phyloP scores from a whole-genome alignment of 2,329 filamentous ascomycete species.

The Aspergillus floridensis region DNA sequence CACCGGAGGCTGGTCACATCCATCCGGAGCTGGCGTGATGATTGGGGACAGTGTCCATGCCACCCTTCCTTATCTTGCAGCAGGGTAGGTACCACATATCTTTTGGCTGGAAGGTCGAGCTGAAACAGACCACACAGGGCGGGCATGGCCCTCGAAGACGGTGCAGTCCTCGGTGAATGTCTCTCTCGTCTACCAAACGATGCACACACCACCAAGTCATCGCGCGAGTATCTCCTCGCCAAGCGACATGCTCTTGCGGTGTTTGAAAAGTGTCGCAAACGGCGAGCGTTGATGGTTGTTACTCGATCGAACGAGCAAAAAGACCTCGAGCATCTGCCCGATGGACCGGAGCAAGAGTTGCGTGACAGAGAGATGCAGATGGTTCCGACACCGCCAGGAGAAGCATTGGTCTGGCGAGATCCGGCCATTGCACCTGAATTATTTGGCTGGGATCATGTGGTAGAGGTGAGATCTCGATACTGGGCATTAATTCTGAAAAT shows the following conservation, averaged over 20 bases:
- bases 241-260: slow-evolving; percentile 15
- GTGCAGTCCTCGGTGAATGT: slow-evolving; percentile 49
- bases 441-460: not conserved
- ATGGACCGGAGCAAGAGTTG: slow-evolving; percentile 18
- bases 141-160: slow-evolving; percentile 67
- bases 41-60: slow-evolving; percentile 67
- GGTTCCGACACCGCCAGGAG: not conserved
- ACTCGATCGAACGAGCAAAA: slow-evolving; percentile 19
- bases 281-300: slow-evolving; percentile 16
- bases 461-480: not conserved
- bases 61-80: slow-evolving; percentile 67
- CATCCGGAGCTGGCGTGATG: slow-evolving; percentile 52
- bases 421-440: not conserved
- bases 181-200: slow-evolving; percentile 43
- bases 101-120: not conserved
- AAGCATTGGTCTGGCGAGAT: not conserved
- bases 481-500: not conserved
- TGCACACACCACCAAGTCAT: slow-evolving; percentile 34
- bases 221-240: not conserved
- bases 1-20: slow-evolving; percentile 57
- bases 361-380: slow-evolving; percentile 16
- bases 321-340: slow-evolving; percentile 21
- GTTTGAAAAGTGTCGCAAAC: slow-evolving; percentile 18
- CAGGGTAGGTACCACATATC: slow-evolving; percentile 36
- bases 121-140: slow-evolving; percentile 34